These are phyloP conservation scores for Piromyces sp. DNA, from an alignment of 192 early-diverging fungal species.

Conservation along the genomic window DNA sequence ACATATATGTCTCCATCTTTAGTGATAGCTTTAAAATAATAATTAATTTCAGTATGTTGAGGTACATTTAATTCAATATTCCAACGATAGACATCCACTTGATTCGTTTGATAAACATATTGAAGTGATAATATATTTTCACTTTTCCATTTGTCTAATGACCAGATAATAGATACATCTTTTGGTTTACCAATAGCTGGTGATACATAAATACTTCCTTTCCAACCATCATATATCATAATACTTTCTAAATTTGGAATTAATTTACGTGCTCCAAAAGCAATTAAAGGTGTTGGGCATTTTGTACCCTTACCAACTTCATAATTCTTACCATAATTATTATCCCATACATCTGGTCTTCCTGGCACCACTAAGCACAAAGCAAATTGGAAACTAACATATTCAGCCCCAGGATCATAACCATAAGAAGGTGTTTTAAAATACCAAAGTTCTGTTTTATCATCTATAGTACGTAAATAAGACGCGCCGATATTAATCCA, in stretches of 20 bases:
- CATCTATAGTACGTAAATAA: neutral
- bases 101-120: neutral
- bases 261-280: neutral
- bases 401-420: neutral
- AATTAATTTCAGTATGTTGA: neutral
- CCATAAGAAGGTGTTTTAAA: neutral
- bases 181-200: neutral
- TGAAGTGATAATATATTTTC: neutral
- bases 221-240: neutral
- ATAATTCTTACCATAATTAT: neutral
- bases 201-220: neutral
- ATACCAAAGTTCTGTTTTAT: neutral
- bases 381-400: neutral
- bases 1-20: neutral
- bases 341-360: neutral
- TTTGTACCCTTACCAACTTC: neutral
- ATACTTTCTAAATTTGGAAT: neutral
- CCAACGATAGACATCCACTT: neutral
- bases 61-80: neutral
- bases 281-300: neutral
- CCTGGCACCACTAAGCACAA: neutral
- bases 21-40: neutral
- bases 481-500: neutral
- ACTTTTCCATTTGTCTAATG: neutral
- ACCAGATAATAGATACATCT: neutral